Evolutionary conservation across 2,329 filamentous ascomycete genomes (phyloP), one percentile per base, ranked within the genome.

Genomic region (Colletotrichum sp.): DNA sequence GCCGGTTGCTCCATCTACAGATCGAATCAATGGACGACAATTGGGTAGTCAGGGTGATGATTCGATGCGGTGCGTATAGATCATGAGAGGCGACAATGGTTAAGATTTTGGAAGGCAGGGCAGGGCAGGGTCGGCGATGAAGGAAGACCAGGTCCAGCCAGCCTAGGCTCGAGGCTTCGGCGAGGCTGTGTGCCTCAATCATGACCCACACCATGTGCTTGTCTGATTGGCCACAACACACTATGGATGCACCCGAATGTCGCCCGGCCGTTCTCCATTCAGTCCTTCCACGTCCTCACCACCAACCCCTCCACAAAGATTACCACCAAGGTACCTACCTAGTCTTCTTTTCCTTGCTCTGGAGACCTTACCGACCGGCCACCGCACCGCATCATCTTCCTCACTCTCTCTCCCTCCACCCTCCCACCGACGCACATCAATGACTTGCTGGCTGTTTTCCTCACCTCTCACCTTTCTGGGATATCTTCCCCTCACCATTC

Each of bases 1-100:
- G 76, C 52, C 34, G 77, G 77, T 70, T 78, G 70, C 71, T 78
- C 77, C 77, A 78, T 78, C 73, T 76, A 70, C 71, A 48, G 52
- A 38, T 65, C 12, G 55, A 28, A 60, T 72, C 62, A 72, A 76
- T 67, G 60, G 38, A 64, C 48, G 71, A 69, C 66, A 48, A 34
- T n/a, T 52, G 32, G 56, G n/a, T 48, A 61, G 36, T n/a, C 24
- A 69, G 16, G 43, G 43, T 52, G 43, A 52, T 52, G n/a, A 21
- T 52, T 52, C 43, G 43, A 61, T 18, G 32, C 66, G 55, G 26
- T 30, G 32, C 55, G 64, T 52, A n/a, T 8, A 21, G 30, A 62
- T 30, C 66, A 69, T 69, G 66, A 32, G 60, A 69, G 65, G 38
- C 30, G 30, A 36, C 65, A 56, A 56, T 67, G 65, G 48, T 66